Evolutionary conservation across 2,329 filamentous ascomycete species (phyloP), one percentile per base, ranked within the genome.

Genomic region (Aureobasidium sp.): DNA sequence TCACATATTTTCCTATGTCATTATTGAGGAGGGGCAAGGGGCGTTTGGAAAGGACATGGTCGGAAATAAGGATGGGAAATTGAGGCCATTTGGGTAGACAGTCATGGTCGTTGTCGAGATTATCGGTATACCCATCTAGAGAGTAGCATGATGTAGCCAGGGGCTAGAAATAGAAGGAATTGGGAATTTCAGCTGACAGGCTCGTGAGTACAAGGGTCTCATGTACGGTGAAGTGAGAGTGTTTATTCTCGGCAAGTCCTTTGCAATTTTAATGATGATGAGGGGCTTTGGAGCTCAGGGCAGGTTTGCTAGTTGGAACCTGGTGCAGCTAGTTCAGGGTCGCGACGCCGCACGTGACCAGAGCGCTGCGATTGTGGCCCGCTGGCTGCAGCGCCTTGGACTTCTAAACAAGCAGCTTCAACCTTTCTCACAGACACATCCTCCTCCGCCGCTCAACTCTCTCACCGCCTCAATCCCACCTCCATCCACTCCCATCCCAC

Each of bases 391-490:
- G 41, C 54, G 54, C 54, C 29, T 32, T 54, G 51, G 27, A 36
- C 54, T 58, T 47, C 48, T 48, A 44, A 42, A 54, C 59, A 60
- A 59, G 54, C 57, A 60, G 44, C 48, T 61, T 49, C 58, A 50
- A 50, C 57, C 47, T 47, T 41, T 55, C 60, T 37, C 51, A 25
- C 39, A 62, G 34, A 45, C 42, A 41, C 51, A 55, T 29, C 41
- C 42, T n/a, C 39, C 50, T 37, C 53, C 61, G 41, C 54, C 42
- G 53, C 54, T 34, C 54, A 48, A 27, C 34, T 48, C 41, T 10
- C 42, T 37, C 41, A 47, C 54, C 54, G 54, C 54, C 54, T 42
- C 54, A 58, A 58, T 48, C 54, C 30, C 13, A 10, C 25, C 13
- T 11, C 11, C 54, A 47, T 58, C 42, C 6, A 51, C 29, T 34